phyloP scores from a whole-genome alignment of 2,329 filamentous ascomycete species.

The Chaetoscypha palmicola region DNA sequence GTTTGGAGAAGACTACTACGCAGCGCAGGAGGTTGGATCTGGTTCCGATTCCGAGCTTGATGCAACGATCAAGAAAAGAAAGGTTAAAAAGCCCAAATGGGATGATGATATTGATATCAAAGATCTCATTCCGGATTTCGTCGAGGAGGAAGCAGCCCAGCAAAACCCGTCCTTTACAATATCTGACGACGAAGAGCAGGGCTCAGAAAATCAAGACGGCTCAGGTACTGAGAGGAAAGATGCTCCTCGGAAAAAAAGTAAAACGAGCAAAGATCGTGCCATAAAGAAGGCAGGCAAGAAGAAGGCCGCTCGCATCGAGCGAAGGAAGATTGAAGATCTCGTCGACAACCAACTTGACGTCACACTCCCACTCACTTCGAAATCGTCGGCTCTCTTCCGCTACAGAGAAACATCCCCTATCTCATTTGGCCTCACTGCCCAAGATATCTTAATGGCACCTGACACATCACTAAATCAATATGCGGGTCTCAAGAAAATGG shows the following conservation, averaged over 20 bases:
- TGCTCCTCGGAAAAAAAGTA: conserved; percentile 43
- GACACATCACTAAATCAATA: conserved; percentile 84
- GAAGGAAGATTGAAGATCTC: conserved; percentile 75
- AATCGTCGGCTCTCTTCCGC: conserved; percentile 58
- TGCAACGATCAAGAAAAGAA: conserved; percentile 46
- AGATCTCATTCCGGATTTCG: conserved; percentile 81
- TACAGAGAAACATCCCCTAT: conserved; percentile 93
- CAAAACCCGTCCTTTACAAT: conserved; percentile 47
- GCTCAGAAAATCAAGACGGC: conserved; percentile 31
- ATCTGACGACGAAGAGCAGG: conserved; percentile 44
- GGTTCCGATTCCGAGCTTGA: conserved; percentile 48
- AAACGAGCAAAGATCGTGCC: conserved; percentile 53
- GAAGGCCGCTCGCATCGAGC: conserved; percentile 71
- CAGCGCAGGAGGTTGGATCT: conserved; percentile 56
- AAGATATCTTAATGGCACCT: conserved; percentile 84
- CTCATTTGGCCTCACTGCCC: conserved; percentile 79
- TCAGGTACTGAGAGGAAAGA: conserved; percentile 19
- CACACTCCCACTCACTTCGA: conserved; percentile 54
- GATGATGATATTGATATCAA: conserved; percentile 97
- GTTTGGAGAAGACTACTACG: conserved; percentile 91
- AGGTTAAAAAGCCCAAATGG: conserved; percentile 79
- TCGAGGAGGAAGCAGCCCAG: conserved; percentile 47
- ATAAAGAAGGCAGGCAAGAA: conserved; percentile 52
- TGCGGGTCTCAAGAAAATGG: conserved; percentile 90
- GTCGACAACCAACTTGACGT: conserved; percentile 77